Evolutionary conservation across 352 stramenopile genomes (phyloP).

Genomic region (Globisporangium takayamanum): DNA sequence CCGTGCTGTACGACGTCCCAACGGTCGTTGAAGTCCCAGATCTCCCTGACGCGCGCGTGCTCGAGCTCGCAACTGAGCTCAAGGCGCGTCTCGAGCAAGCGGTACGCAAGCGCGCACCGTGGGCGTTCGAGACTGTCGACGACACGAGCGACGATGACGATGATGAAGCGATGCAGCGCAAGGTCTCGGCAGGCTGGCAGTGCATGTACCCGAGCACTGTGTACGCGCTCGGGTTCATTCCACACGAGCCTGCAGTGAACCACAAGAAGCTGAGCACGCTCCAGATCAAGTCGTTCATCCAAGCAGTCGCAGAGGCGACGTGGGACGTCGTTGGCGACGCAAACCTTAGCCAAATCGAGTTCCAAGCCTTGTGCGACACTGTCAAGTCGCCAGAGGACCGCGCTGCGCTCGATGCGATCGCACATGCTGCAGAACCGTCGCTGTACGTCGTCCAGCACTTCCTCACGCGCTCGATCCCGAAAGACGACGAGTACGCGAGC

Average conservation of each 20-base stretch:
- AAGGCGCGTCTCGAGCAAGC: conserved; percentile 28
- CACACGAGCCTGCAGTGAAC: conserved; percentile 24
- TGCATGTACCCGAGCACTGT: conserved; percentile 66
- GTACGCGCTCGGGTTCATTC: conserved; percentile 65
- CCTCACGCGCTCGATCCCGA: conserved; percentile 45
- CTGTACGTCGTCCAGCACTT: conserved; percentile 72
- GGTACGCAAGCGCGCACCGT: conserved; percentile 55
- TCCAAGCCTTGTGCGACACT: conserved; percentile 71
- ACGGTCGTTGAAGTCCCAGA: conserved; percentile 63
- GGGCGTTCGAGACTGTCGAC: conserved; percentile 33
- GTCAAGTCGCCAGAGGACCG: conserved; percentile 26
- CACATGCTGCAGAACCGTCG: conserved; percentile 28
- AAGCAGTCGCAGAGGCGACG: conserved; percentile 60
- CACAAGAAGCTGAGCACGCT: conserved; percentile 73
- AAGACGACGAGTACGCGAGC: conserved; percentile 41
- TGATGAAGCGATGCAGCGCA: conserved; percentile 12
- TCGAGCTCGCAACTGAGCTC: conserved; percentile 42
- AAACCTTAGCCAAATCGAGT: conserved; percentile 54
- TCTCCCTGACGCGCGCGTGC: conserved; percentile 33
- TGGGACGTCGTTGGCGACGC: conserved; percentile 56
- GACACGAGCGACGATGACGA: conserved; percentile 5
- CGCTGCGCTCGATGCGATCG: conserved; percentile 22
- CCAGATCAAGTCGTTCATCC: conserved; percentile 83
- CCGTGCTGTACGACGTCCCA: conserved; percentile 55
- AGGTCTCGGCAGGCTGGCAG: conserved; percentile 30